Conservation (phyloP, 495 filamentous ascomycete species). For the Trichocladium antarcticum region DNA sequence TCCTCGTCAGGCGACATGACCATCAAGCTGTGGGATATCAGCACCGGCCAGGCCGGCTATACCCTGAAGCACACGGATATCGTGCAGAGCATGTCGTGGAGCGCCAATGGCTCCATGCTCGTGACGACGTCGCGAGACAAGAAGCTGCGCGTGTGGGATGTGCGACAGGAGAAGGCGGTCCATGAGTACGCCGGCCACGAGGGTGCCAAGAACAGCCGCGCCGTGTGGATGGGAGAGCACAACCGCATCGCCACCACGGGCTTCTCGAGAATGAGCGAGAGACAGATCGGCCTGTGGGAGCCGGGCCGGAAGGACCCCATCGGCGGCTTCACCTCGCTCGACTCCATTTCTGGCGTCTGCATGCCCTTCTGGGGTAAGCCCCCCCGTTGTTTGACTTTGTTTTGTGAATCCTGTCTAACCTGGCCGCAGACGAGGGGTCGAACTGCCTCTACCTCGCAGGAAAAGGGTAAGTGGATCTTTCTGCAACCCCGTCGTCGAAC, state of each 20-base stretch:
- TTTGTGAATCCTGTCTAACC: slow-evolving; percentile 21
- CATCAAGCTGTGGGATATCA: slow-evolving; percentile 92
- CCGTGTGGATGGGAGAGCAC: slow-evolving; percentile 92
- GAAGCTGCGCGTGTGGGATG: slow-evolving; percentile 95
- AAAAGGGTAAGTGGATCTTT: slow-evolving; percentile 62
- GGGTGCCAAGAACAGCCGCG: slow-evolving; percentile 92
- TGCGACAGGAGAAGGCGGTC: slow-evolving; percentile 76
- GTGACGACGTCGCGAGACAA: slow-evolving; percentile 96
- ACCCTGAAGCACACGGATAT: slow-evolving; percentile 78
- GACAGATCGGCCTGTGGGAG: slow-evolving; percentile 93
- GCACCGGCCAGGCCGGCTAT: slow-evolving; percentile 58
- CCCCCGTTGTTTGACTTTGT: not conserved
- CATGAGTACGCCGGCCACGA: slow-evolving; percentile 77
- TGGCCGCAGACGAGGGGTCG: slow-evolving; percentile 60
- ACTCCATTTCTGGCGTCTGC: slow-evolving; percentile 92
- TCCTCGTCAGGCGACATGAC: slow-evolving; percentile 92
- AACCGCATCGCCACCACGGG: slow-evolving; percentile 91
- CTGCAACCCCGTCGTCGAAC: not conserved
- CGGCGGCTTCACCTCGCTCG: slow-evolving; percentile 75
- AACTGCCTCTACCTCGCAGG: slow-evolving; percentile 89
- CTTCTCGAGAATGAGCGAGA: slow-evolving; percentile 96
- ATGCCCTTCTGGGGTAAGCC: slow-evolving; percentile 91
- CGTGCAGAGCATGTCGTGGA: slow-evolving; percentile 93
- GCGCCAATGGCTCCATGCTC: slow-evolving; percentile 75
- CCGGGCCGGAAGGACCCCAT: slow-evolving; percentile 74